phyloP scores from a whole-genome alignment of 2,329 filamentous ascomycete species.

The Aschersonia sp. region DNA sequence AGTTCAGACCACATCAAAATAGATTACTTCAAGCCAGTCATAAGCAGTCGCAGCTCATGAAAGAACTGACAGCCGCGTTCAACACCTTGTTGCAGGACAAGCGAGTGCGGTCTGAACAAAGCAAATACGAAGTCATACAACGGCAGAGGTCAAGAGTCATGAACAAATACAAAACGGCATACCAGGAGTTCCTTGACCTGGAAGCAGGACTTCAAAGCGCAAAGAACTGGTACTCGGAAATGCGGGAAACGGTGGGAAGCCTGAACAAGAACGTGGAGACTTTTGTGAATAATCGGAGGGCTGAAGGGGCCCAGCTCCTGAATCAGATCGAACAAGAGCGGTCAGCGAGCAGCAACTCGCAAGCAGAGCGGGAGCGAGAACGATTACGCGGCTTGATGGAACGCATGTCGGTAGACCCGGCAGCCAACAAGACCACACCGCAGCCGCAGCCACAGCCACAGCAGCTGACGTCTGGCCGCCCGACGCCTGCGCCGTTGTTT shows the following conservation, averaged over 20 bases:
- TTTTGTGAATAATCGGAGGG: conserved; percentile 87
- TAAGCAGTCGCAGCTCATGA: conserved; percentile 88
- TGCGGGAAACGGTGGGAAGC: conserved; percentile 87
- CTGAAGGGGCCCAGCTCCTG: conserved; percentile 81
- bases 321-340: conserved; percentile 75
- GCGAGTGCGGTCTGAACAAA: conserved; percentile 83
- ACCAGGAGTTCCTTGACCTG: conserved; percentile 85
- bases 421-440: conserved; percentile 17
- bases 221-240: conserved; percentile 87
- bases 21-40: conserved; percentile 85
- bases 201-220: conserved; percentile 75
- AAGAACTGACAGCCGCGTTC: conserved; percentile 80
- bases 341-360: conserved; percentile 39
- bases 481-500: conserved; percentile 31
- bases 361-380: conserved; percentile 77
- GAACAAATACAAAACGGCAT: conserved; percentile 77
- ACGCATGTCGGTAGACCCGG: conserved; percentile 75
- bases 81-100: conserved; percentile 86
- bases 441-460: conserved; percentile 6
- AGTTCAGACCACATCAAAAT: conserved; percentile 87
- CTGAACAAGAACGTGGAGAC: conserved; percentile 91
- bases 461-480: conserved; percentile 7
- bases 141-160: conserved; percentile 70
- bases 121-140: conserved; percentile 82
- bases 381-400: conserved; percentile 85